Evolutionary conservation across 148 eudicot species (phyloP).

Genomic region (Rheum nobile): DNA sequence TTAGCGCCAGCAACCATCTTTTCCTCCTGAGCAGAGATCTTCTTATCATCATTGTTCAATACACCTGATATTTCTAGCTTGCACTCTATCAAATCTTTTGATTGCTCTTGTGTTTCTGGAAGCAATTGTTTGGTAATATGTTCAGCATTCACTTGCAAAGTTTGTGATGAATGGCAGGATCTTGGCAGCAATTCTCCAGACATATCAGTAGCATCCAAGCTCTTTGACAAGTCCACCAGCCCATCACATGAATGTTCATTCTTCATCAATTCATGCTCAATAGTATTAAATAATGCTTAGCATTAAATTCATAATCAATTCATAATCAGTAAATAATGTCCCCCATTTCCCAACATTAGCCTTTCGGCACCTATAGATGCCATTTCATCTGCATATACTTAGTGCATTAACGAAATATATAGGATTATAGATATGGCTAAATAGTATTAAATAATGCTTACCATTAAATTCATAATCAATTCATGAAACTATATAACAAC

Average conservation of each 20-base stretch:
- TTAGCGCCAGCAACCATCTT: neutral
- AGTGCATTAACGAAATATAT: neutral
- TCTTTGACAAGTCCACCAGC: neutral
- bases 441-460: neutral
- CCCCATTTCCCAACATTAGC: conserved; percentile 24
- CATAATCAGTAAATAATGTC: no score
- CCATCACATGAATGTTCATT: conserved; percentile 2
- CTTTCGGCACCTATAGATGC: conserved; percentile 20
- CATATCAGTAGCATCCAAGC: neutral
- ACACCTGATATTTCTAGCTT: neutral
- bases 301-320: no score
- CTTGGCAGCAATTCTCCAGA: neutral
- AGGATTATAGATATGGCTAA: neutral
- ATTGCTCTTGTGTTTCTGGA: neutral
- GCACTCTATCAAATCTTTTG: neutral
- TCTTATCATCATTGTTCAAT: neutral
- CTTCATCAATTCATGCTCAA: conserved; percentile 1
- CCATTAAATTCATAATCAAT: neutral
- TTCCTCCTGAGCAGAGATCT: neutral
- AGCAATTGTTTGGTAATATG: neutral
- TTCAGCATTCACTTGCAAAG: neutral
- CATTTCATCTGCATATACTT: conserved; percentile 15
- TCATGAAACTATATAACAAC: neutral
- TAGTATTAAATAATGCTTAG: no score
- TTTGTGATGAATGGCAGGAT: neutral